Evolutionary conservation across 129 eudicot species (phyloP).

Genomic region (Smallanthus sonchifolius): DNA sequence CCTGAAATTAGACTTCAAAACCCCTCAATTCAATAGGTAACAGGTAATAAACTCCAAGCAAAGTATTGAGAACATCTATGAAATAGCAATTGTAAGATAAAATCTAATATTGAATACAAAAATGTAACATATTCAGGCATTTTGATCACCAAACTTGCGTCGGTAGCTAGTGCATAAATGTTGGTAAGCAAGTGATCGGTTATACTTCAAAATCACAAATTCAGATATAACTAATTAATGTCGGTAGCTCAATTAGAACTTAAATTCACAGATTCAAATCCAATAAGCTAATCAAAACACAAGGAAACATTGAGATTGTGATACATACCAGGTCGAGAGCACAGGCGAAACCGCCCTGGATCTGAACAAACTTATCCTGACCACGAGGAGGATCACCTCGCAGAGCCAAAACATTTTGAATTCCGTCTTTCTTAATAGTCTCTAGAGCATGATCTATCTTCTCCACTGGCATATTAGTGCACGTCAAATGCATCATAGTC

Average conservation of each 20-base stretch:
- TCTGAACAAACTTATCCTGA: constrained; percentile 92
- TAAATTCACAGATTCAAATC: not conserved
- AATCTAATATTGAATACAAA: not conserved
- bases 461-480: constrained; percentile 97
- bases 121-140: not conserved
- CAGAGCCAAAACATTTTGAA: constrained; percentile 91
- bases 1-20: not conserved
- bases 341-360: constrained; percentile 92
- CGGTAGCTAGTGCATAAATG: not conserved
- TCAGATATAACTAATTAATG: not conserved
- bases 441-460: constrained; percentile 84
- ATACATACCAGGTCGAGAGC: constrained; percentile 81
- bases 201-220: not conserved
- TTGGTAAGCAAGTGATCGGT: not conserved
- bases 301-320: not conserved
- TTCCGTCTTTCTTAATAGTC: constrained; percentile 70
- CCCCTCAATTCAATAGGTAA: not conserved
- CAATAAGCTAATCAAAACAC: not conserved
- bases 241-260: not conserved
- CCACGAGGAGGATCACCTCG: constrained; percentile 99
- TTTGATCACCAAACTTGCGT: constrained; percentile 5
- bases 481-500: constrained; percentile 98
- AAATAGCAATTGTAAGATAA: not conserved
- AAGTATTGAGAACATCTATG: not conserved
- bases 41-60: not conserved